A percentile compares a stretch with the other conserved stretches of the same genome.
Conservation (phyloP, 2,329 filamentous ascomycete species). For the Cercospora zeae-maydis region DNA sequence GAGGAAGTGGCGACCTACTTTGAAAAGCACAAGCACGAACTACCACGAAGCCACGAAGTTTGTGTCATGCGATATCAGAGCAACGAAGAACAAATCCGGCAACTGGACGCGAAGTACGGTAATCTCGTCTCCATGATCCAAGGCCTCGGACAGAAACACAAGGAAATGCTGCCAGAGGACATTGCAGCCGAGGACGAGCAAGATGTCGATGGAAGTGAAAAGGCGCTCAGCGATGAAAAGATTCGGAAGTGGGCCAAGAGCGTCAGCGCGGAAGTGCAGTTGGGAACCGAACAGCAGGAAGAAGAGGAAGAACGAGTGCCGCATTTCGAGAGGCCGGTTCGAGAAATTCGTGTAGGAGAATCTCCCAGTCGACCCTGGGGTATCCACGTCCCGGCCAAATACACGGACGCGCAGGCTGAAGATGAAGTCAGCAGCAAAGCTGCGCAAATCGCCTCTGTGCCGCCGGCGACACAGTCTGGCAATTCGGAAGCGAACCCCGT, state of each 20-base stretch:
- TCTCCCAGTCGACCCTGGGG: conserved; percentile 92
- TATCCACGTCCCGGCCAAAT: conserved; percentile 69
- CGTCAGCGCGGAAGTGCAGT: conserved; percentile 58
- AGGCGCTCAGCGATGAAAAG: conserved; percentile 60
- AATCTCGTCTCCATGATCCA: conserved; percentile 92
- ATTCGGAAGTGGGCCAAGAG: conserved; percentile 84
- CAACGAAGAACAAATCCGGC: conserved; percentile 78
- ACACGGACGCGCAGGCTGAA: conserved; percentile 38
- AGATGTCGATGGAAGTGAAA: conserved; percentile 35
- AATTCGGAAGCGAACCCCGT: neutral
- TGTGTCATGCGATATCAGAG: conserved; percentile 87
- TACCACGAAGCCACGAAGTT: conserved; percentile 88
- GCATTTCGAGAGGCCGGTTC: conserved; percentile 78
- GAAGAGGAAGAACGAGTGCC: conserved; percentile 60
- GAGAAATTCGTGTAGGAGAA: conserved; percentile 89
- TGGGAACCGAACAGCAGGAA: conserved; percentile 41
- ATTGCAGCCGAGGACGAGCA: conserved; percentile 48
- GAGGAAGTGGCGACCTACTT: conserved; percentile 93
- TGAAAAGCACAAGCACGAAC: conserved; percentile 90
- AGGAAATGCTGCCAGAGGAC: conserved; percentile 71
- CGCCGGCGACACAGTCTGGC: conserved; percentile 27
- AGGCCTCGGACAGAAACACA: conserved; percentile 80
- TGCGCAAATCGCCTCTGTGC: conserved; percentile 49
- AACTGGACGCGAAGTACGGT: conserved; percentile 91
- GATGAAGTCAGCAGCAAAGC: conserved; percentile 34